A percentile compares a stretch with the other conserved stretches of the same genome.
Evolutionary conservation across 1,139 yeast genomes (phyloP).

Genomic region (Geotrichum carabidarum): DNA sequence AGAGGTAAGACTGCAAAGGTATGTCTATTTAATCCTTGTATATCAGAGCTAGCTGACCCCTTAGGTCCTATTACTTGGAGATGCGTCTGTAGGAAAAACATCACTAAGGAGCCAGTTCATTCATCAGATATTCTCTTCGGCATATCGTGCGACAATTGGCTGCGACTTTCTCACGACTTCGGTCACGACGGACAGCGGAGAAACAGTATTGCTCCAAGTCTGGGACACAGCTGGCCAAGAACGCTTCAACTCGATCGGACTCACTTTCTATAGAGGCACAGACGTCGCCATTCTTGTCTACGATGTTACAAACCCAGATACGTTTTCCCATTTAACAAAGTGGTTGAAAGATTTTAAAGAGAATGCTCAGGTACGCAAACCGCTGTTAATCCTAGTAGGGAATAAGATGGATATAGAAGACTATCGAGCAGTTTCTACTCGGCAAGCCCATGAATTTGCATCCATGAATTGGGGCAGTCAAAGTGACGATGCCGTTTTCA

Average conservation of each 20-base stretch:
- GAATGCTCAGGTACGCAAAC: conserved; percentile 48
- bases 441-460: conserved; percentile 26
- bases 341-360: conserved; percentile 52
- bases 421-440: conserved; percentile 22
- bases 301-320: conserved; percentile 51
- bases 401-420: conserved; percentile 46
- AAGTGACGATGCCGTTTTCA: conserved; percentile 11
- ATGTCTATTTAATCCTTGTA: background rate
- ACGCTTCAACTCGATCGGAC: conserved; percentile 54
- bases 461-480: conserved; percentile 16
- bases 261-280: conserved; percentile 57
- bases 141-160: conserved; percentile 59
- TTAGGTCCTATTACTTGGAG: conserved; percentile 53
- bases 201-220: conserved; percentile 46
- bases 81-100: conserved; percentile 61
- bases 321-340: conserved; percentile 47
- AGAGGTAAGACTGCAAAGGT: conserved; percentile 14
- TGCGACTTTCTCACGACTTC: conserved; percentile 54
- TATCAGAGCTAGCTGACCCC: background rate
- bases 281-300: conserved; percentile 55
- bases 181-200: conserved; percentile 29
- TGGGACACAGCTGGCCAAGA: conserved; percentile 72
- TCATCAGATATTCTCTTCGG: conserved; percentile 53
- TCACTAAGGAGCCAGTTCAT: conserved; percentile 55
- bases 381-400: conserved; percentile 53